phyloP scores from a whole-genome alignment of 2,329 filamentous ascomycete species.

The Zalaria sp. region DNA sequence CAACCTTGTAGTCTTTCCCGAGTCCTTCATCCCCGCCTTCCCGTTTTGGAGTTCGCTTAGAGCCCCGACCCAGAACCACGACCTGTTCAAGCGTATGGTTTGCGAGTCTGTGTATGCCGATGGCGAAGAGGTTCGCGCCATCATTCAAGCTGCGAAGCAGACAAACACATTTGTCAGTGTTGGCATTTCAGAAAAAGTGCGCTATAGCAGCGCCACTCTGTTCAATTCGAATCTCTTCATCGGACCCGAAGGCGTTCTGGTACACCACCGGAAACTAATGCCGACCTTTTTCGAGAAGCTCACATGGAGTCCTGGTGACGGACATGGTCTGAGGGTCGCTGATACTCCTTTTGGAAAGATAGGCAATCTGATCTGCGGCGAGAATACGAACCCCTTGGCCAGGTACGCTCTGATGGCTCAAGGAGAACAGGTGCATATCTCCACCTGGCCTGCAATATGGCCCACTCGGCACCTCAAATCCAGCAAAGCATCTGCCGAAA shows the following conservation, averaged over 20 bases:
- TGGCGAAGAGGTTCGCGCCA: conserved; percentile 29
- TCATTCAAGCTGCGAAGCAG: conserved; percentile 26
- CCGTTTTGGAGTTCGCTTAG: conserved; percentile 35
- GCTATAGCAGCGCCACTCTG: conserved; percentile 29
- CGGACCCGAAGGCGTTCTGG: conserved; percentile 26
- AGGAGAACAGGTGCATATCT: conserved; percentile 41
- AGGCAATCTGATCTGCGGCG: conserved; percentile 40
- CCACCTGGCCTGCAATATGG: conserved; percentile 42
- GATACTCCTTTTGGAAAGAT: conserved; percentile 33
- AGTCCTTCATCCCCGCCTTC: conserved; percentile 39
- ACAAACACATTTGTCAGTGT: conserved; percentile 29
- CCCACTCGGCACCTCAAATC: conserved; percentile 23
- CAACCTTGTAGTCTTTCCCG: conserved; percentile 39
- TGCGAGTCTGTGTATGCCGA: conserved; percentile 30
- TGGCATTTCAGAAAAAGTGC: conserved; percentile 35
- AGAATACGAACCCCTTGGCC: conserved; percentile 44
- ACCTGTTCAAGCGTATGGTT: conserved; percentile 33
- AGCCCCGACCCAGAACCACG: conserved; percentile 36
- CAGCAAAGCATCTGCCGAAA: background rate
- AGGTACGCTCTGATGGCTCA: conserved; percentile 39
- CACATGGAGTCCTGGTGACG: conserved; percentile 40
- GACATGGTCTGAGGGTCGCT: conserved; percentile 32
- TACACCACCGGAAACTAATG: conserved; percentile 39
- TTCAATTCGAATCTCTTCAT: conserved; percentile 41
- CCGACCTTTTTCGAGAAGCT: conserved; percentile 45